These are phyloP conservation scores for Nicotiana paniculata DNA, from an alignment of 257 asterid species.

Conservation along the genomic window DNA sequence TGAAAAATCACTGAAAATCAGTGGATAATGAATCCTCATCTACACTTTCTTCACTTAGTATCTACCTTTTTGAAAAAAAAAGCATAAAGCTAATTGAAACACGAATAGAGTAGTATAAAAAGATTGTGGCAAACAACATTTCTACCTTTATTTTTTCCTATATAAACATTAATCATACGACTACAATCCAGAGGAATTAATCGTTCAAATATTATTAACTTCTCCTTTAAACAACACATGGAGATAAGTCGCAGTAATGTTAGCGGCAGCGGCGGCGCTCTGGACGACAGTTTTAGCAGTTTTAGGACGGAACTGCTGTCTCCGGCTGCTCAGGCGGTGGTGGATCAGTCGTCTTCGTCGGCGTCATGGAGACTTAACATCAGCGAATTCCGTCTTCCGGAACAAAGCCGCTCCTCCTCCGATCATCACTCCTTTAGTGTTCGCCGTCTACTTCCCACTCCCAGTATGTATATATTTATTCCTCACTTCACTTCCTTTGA, in stretches of 20 bases:
- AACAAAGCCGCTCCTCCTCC: neutral
- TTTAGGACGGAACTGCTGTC: slow-evolving; percentile 11
- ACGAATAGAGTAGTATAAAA: neutral
- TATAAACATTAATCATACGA: neutral
- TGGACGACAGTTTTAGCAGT: slow-evolving; percentile 7
- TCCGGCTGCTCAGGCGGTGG: slow-evolving; percentile 9
- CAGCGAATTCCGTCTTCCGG: neutral
- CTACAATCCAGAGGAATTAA: neutral
- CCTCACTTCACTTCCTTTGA: too few species aligned
- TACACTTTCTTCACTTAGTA: too few species aligned
- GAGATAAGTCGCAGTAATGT: neutral
- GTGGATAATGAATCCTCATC: too few species aligned
- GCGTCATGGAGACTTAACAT: neutral
- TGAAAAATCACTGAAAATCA: too few species aligned
- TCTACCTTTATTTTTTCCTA: neutral
- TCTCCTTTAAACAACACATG: neutral
- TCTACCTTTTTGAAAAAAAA: too few species aligned
- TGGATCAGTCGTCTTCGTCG: neutral
- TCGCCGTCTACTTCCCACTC: slow-evolving; percentile 2
- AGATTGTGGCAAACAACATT: neutral
- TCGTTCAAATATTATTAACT: neutral
- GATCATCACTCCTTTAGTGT: neutral
- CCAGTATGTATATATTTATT: neutral
- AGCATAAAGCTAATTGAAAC: too few species aligned
- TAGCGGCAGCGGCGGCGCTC: neutral